Base-by-base conservation (phyloP, 1,139 yeast genomes). In the Blastobotrys apis region DNA sequence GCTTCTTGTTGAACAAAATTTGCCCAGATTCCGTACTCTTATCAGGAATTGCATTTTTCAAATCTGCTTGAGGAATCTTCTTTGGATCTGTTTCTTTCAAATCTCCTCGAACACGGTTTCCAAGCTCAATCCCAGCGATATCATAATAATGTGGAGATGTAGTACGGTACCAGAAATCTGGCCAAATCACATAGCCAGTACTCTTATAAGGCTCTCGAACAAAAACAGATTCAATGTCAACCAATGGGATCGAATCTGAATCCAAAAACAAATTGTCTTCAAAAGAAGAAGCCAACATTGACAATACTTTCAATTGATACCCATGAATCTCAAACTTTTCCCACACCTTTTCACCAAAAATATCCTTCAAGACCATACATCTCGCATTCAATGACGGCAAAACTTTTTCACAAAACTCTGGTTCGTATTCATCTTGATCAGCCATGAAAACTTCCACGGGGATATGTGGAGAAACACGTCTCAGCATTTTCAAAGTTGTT, bases 21-120 rank as follows among this genome's bases (percentile, higher is more conserved):
- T 86, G 95, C 2, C 96, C 95, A 9, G 90, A 81, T 62, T 87
- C 95, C 3, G 84, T 78, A 2, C 87, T 75, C 19, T 84, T 85
- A 56, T 84, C 94, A 2, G 95, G 94, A 35, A 86, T 75, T 5
- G 90, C 74, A 3, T 86, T 86, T 48, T 71, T 67, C 40, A 81
- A 68, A 56, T 82, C 86, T 57, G 83, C 90, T 53, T 78, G 71
- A 17, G 90, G 85, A 2, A 75, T 68, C 16, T 68, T 59, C 6
- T 53, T 40, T 2, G 51, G 51, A 13, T 62, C 57, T 13, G 60
- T 41, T 30, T 53, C 60, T 1, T 50, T 45, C 36, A 58, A 34
- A 39, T 69, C 61, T 12, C 65, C 67, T 37, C 78, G 69, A 4
- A 72, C 73, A 31, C 78, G 62, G 13, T 62, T 58, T 13, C 66